A percentile compares a stretch with the other conserved stretches of the same genome.
These are phyloP conservation scores for Dioscorea zingiberensis DNA, from an alignment of 106 monocot species.

Conservation along the genomic window DNA sequence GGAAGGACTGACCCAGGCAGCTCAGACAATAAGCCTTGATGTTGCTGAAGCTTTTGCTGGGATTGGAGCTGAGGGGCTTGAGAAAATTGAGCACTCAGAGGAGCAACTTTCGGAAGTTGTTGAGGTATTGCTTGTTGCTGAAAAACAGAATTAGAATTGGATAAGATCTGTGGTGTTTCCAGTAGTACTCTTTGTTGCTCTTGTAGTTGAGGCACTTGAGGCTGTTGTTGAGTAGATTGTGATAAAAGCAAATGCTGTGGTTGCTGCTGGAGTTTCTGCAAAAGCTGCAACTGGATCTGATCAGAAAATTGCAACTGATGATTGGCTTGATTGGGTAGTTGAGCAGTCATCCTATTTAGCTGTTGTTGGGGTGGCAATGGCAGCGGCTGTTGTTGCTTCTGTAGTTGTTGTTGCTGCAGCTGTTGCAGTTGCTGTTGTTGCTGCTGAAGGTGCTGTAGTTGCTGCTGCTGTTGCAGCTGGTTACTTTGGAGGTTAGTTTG, in stretches of 20 bases:
- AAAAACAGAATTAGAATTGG: constrained; percentile 28
- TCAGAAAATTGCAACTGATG: constrained; percentile 42
- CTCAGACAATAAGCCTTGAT: constrained; percentile 30
- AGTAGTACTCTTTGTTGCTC: constrained; percentile 51
- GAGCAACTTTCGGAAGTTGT: constrained; percentile 24
- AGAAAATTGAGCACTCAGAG: constrained; percentile 4
- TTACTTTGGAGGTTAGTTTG: constrained; percentile 3
- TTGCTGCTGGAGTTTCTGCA: constrained; percentile 66
- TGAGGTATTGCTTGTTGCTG: constrained; percentile 32
- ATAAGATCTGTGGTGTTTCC: constrained; percentile 35
- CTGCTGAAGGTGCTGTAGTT: constrained; percentile 18
- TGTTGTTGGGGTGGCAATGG: constrained; percentile 49
- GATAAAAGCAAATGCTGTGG: constrained; percentile 13
- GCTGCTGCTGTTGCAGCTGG: constrained; percentile 8
- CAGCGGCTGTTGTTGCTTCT: constrained; percentile 27
- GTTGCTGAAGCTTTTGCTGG: constrained; percentile 52
- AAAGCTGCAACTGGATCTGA: constrained; percentile 34
- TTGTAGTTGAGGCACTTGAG: constrained; percentile 40
- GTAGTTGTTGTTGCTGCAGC: constrained; percentile 20
- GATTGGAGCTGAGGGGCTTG: constrained; percentile 27
- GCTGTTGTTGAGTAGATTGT: constrained; percentile 36
- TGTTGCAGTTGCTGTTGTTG: constrained; percentile 22
- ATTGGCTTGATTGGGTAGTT: constrained; percentile 29
- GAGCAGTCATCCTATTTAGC: constrained; percentile 33
- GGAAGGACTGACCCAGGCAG: constrained; percentile 25